These are phyloP conservation scores for Fraxinus baroniana DNA, from an alignment of 305 asterid species.

Conservation along the genomic window DNA sequence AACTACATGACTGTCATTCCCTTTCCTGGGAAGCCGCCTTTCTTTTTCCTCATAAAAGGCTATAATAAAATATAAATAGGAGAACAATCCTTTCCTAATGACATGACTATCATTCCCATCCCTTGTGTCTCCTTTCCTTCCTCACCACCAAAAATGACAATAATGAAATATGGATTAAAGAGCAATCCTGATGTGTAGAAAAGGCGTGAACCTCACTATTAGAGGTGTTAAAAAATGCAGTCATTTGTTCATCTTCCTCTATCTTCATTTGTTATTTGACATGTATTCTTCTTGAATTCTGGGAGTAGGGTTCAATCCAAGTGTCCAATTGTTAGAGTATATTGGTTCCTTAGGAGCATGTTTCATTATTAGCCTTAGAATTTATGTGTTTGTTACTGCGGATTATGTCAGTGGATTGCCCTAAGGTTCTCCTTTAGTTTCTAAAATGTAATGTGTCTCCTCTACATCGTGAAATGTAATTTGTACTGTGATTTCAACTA, in stretches of 20 bases:
- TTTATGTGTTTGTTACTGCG: neutral
- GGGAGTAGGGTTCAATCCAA: neutral
- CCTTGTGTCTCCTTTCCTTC: neutral
- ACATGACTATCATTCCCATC: neutral
- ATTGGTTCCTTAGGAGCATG: neutral
- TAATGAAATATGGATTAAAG: neutral
- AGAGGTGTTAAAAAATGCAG: neutral
- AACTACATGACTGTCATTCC: neutral
- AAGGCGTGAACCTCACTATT: neutral
- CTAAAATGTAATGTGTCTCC: neutral
- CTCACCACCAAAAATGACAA: neutral
- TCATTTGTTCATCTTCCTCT: neutral
- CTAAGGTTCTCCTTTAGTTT: neutral
- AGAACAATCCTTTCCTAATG: neutral
- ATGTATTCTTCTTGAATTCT: neutral
- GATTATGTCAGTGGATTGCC: neutral
- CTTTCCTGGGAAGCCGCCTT: neutral
- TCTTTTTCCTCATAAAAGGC: neutral
- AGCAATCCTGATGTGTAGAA: neutral
- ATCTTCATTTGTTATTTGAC: neutral
- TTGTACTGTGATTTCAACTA: neutral
- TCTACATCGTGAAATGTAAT: neutral
- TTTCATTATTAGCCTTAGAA: neutral
- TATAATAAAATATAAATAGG: neutral
- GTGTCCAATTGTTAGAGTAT: neutral